Evolutionary conservation across 2,329 filamentous ascomycete genomes (phyloP), one percentile per base, ranked within the genome.

Genomic region (Pseudogymnoascus sp.): DNA sequence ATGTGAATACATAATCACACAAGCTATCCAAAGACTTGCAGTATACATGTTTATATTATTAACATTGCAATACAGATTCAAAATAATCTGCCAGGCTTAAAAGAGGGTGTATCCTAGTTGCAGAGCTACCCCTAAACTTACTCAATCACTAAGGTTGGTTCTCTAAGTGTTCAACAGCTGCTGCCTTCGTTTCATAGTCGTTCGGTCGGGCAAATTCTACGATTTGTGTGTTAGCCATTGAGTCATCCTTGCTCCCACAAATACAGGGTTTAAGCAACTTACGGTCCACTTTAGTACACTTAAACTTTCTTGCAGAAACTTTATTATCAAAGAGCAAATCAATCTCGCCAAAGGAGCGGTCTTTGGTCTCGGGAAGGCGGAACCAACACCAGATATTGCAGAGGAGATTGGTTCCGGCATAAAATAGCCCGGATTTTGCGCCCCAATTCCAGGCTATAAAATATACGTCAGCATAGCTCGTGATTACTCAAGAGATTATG

Each of bases 281-380:
- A 59, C 60, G 37, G 53, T 67, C 62, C 3, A 67, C 64, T 60
- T 61, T 63, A 44, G 64, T 65, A 59, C 38, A 44, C 2, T 40
- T 62, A 40, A 70, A 75, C 16, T 72, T 70, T 33, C 72, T 68
- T n/a, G 73, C 72, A 6, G 67, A 61, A 33, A 93, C 77, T 2
- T 81, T 78, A 65, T 83, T 81, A 76, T 95, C 88, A 71, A 96
- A 96, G 59, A 96, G 80, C 62, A 93, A 71, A 72, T 96, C 91
- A 64, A 96, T 78, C 75, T 96, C 91, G 6, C 90, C 91, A 71
- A 93, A 96, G 0, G 89, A 89, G 59, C 90, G 85, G 14, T 89
- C 91, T 6, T 80, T 80, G 0, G 91, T 90, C 72, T 96, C 91
- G 0, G 91, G 91, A 0, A 93, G 80, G 21, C 88, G 84, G 79